Conservation (phyloP, 441 rosid genomes). For the Omphalea diandra region DNA sequence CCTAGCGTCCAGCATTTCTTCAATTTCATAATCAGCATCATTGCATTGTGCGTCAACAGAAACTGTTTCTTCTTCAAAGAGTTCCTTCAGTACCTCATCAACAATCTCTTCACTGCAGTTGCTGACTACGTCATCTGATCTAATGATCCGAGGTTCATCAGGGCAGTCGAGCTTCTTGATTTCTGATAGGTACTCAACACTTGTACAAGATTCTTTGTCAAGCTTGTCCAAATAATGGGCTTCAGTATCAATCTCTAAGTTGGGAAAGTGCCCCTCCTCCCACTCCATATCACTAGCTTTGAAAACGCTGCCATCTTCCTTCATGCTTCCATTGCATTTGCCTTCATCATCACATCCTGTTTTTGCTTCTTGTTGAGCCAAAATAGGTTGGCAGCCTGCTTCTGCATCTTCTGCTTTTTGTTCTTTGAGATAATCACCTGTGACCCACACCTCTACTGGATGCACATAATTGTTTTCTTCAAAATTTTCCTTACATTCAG, state of each 20-base stretch:
- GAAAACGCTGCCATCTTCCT: slow-evolving; percentile 24
- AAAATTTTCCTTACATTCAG: slow-evolving; percentile 34
- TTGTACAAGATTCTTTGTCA: slow-evolving; percentile 20
- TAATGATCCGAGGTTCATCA: slow-evolving; percentile 19
- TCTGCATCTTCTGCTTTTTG: slow-evolving; percentile 18
- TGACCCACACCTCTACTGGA: slow-evolving; percentile 10
- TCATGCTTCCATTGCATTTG: slow-evolving; percentile 21
- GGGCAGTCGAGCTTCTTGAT: slow-evolving; percentile 22
- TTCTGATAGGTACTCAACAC: slow-evolving; percentile 24
- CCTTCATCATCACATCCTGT: slow-evolving; percentile 22
- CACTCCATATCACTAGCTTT: slow-evolving; percentile 47
- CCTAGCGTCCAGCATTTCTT: slow-evolving; percentile 5
- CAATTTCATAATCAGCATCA: slow-evolving; percentile 21
- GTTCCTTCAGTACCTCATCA: slow-evolving; percentile 30
- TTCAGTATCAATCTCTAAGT: slow-evolving; percentile 26
- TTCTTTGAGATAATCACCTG: slow-evolving; percentile 11
- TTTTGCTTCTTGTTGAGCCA: slow-evolving; percentile 19
- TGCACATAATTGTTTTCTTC: slow-evolving; percentile 8
- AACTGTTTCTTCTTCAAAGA: slow-evolving; percentile 32
- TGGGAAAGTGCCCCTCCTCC: slow-evolving; percentile 36
- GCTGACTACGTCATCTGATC: slow-evolving; percentile 21
- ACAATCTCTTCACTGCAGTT: slow-evolving; percentile 31
- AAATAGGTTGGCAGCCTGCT: slow-evolving; percentile 13
- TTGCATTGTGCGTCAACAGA: slow-evolving; percentile 17
- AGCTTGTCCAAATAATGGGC: slow-evolving; percentile 17